Evolutionary conservation across 2,329 filamentous ascomycete species (phyloP).

Genomic region (Mycosphaerelloides madeirae): DNA sequence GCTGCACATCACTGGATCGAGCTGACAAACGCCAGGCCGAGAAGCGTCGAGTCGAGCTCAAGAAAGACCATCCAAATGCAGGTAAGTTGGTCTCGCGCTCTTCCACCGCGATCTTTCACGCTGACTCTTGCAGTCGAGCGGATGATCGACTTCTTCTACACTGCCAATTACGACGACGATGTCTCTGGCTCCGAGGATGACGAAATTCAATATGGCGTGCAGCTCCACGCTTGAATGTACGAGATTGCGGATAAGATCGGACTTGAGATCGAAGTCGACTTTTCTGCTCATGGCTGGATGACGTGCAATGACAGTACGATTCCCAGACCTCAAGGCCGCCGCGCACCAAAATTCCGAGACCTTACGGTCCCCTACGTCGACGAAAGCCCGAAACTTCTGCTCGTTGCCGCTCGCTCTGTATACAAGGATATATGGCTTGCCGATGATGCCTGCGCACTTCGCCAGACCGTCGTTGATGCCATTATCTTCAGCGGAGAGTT

Average conservation of each 20-base stretch:
- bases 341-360: constrained; percentile 8
- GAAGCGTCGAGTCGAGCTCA: constrained; percentile 7
- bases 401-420: background rate
- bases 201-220: background rate
- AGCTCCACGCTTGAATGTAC: constrained; percentile 8
- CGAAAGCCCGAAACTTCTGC: background rate
- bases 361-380: background rate
- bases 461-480: background rate
- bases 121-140: constrained; percentile 8
- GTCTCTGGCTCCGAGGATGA: background rate
- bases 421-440: background rate
- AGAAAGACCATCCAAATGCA: constrained; percentile 6
- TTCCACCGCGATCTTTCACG: too few relatives aligned
- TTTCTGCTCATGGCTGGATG: background rate
- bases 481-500: background rate
- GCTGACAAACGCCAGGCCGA: too few relatives aligned
- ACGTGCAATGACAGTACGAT: constrained; percentile 7
- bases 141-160: constrained; percentile 17
- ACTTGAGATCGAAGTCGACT: background rate
- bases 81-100: too few relatives aligned
- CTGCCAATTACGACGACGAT: constrained; percentile 7
- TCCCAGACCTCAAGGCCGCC: constrained; percentile 5
- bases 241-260: constrained; percentile 12
- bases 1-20: too few relatives aligned
- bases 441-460: background rate